These are phyloP conservation scores for Rubia occidens DNA, from an alignment of 305 asterid genomes.

Conservation along the genomic window DNA sequence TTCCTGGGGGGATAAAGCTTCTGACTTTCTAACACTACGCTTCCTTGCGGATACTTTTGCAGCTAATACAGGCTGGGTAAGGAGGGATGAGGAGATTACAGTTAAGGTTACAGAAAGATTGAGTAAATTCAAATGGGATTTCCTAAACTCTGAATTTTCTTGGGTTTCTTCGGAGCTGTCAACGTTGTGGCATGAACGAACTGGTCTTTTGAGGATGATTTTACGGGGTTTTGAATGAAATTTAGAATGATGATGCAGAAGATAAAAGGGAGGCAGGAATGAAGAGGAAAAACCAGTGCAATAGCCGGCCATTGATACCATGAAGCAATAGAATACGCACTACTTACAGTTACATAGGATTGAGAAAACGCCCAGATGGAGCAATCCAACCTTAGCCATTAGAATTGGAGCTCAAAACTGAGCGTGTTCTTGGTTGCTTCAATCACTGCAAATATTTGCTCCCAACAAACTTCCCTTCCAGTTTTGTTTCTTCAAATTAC, in stretches of 20 bases:
- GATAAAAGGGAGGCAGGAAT: slow-evolving; percentile 28
- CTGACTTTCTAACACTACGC: slow-evolving; percentile 49
- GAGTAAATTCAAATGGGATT: slow-evolving; percentile 33
- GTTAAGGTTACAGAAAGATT: slow-evolving; percentile 60
- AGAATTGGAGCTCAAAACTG: not conserved
- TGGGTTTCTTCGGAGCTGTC: slow-evolving; percentile 26
- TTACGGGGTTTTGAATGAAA: slow-evolving; percentile 26
- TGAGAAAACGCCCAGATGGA: not conserved
- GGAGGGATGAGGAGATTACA: slow-evolving; percentile 58
- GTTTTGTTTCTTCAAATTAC: not conserved
- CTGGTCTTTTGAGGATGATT: slow-evolving; percentile 14
- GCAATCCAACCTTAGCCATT: slow-evolving; percentile 1
- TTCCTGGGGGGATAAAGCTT: slow-evolving; percentile 57
- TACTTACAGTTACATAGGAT: slow-evolving; percentile 10
- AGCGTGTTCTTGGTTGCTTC: not conserved
- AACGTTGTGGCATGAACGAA: slow-evolving; percentile 17
- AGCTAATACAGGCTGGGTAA: slow-evolving; percentile 52
- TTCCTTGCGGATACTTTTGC: slow-evolving; percentile 68
- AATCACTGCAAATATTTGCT: not conserved
- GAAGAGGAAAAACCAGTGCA: slow-evolving; percentile 33
- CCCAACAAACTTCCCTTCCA: not conserved
- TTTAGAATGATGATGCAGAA: slow-evolving; percentile 31
- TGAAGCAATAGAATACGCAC: not conserved
- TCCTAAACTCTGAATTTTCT: slow-evolving; percentile 26
- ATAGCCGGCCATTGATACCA: slow-evolving; percentile 36